Percentiles rank a stretch among this genome's conserved stretches.
Conservation (phyloP, 2,329 filamentous ascomycete genomes). For the Diaporthe vaccinii region DNA sequence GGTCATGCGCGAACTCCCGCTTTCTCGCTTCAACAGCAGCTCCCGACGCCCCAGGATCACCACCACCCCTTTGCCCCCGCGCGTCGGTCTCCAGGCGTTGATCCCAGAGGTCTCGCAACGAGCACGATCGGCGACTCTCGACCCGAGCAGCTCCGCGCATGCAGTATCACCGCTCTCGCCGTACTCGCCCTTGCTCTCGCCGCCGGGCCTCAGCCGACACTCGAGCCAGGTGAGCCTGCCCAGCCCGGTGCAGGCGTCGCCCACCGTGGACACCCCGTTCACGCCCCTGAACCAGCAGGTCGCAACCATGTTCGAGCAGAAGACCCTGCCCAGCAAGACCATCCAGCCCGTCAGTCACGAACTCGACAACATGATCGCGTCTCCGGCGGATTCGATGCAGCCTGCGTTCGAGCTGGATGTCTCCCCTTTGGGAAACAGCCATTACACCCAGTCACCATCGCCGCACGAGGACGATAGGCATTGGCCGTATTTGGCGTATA, state of each 20-base stretch:
- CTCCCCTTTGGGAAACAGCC: slow-evolving; percentile 15
- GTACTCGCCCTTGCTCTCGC: slow-evolving; percentile 9
- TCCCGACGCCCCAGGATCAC: slow-evolving; percentile 33
- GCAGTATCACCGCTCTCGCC: slow-evolving; percentile 26
- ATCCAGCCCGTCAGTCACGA: slow-evolving; percentile 35
- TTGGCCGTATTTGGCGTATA: slow-evolving; percentile 34
- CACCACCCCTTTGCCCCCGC: slow-evolving; percentile 27
- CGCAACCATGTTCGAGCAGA: slow-evolving; percentile 30
- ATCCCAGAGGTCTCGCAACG: slow-evolving; percentile 17
- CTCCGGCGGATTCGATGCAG: slow-evolving; percentile 8
- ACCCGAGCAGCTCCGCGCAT: neutral
- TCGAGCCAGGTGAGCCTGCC: slow-evolving; percentile 32
- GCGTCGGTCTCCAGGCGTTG: slow-evolving; percentile 27
- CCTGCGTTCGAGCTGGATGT: neutral
- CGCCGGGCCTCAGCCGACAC: slow-evolving; percentile 25
- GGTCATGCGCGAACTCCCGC: slow-evolving; percentile 1
- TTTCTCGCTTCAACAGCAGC: slow-evolving; percentile 18
- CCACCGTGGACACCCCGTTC: slow-evolving; percentile 30
- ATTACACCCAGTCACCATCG: neutral
- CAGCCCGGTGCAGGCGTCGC: slow-evolving; percentile 21
- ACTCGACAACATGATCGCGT: slow-evolving; percentile 20
- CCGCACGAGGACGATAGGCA: slow-evolving; percentile 21
- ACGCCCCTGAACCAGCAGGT: slow-evolving; percentile 35
- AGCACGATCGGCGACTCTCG: neutral
- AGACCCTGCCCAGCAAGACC: slow-evolving; percentile 31